Evolutionary conservation across 208 protist genomes (phyloP), one percentile per base, ranked within the genome.

Genomic region (Wallacemonas sp.): DNA sequence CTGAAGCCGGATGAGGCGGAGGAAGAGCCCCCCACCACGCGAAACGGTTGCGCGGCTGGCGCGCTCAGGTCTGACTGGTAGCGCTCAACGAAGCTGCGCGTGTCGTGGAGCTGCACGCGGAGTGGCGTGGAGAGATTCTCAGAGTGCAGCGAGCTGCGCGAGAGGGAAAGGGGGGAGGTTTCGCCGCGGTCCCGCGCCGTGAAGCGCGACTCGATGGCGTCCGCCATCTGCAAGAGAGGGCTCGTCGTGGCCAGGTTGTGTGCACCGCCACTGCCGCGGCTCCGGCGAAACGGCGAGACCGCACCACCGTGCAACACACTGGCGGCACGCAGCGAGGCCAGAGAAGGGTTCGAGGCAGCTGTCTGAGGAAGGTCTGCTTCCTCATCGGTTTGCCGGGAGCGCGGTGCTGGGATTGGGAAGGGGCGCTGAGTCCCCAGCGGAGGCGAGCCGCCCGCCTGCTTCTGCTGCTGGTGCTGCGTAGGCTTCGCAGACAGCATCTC

Each of bases 31-130:
- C 52, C 24, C 24, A 46, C 39, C 3, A 46, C 41, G 17, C 57
- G 41, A 29, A 63, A 63, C 14, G 39, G 39, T 17, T 34, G 57
- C 27, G 57, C 57, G 2, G 41, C 57, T 14, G 34, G 34, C 17
- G 8, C 57, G 23, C 16, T 14, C 11, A 17, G 38, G 11, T 49
- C 57, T 3, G 11, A 19, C 23, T 49, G 34, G 24, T 63, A 36
- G 14, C 57, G 57, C 23, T 63, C 57, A 14, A 63, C 19, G 57
- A 63, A 44, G 39, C 27, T 46, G 39, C 34, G 39, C 29, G 57
- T 63, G 57, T 63, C 57, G 19, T 63, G 57, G 12, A 63, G 57
- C 57, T 63, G 57, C 24, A 29, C 34, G 21, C 57, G 57, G 23
- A 63, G 38, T 26, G 57, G 57, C 9, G 57, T 63, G 36, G 34